Evolutionary conservation across 176 grass and related monocot species (phyloP).

Genomic region (Otatea glauca): DNA sequence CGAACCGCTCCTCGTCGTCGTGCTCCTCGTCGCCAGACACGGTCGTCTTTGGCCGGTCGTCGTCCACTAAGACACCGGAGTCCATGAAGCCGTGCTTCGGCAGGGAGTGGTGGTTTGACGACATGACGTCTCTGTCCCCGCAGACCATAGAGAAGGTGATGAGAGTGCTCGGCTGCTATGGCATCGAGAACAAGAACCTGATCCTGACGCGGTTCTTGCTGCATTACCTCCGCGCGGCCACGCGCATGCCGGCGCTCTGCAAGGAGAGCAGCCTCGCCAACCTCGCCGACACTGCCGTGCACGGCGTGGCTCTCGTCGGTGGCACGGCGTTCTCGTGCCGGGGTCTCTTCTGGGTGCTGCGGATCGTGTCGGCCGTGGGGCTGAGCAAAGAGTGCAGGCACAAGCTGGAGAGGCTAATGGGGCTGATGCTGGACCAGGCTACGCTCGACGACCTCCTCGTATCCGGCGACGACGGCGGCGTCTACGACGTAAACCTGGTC

Average conservation of each 20-base stretch:
- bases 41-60: conserved; percentile 50
- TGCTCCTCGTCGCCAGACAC: conserved; percentile 76
- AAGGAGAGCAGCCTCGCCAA: conserved; percentile 39
- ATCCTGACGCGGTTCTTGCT: conserved; percentile 80
- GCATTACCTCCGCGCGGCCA: conserved; percentile 71
- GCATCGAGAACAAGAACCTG: conserved; percentile 84
- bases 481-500: conserved; percentile 92
- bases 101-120: conserved; percentile 93
- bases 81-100: conserved; percentile 59
- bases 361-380: conserved; percentile 66
- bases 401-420: conserved; percentile 83
- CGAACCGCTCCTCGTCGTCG: conserved; percentile 60
- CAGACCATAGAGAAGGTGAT: conserved; percentile 72
- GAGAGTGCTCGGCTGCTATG: conserved; percentile 70
- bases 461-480: conserved; percentile 62
- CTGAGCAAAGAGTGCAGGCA: conserved; percentile 73
- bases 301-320: conserved; percentile 77
- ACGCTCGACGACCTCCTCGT: conserved; percentile 86
- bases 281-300: conserved; percentile 85
- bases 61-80: conserved; percentile 69
- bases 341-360: conserved; percentile 76
- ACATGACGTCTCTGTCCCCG: conserved; percentile 66
- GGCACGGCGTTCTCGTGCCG: conserved; percentile 78
- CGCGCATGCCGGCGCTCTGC: conserved; percentile 29
- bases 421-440: conserved; percentile 82